A percentile compares a stretch with the other conserved stretches of the same genome.
These are phyloP conservation scores for Parachaetomium inaequale DNA, from an alignment of 495 filamentous ascomycete genomes.

Conservation along the genomic window DNA sequence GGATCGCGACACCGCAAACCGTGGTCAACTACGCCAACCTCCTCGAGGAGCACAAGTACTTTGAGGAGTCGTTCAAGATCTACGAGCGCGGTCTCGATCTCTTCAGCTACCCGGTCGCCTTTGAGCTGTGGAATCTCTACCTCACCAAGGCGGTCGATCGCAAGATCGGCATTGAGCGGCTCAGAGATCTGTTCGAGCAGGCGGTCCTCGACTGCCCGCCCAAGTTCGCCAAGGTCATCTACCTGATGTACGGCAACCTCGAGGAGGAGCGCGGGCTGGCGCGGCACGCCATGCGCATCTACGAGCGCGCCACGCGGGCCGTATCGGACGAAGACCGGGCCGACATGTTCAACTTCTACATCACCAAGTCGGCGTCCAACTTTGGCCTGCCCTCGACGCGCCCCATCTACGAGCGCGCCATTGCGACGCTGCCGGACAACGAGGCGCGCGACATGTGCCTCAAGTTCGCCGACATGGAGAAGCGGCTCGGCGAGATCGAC, in stretches of 20 bases:
- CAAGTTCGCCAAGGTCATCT: constrained; percentile 92
- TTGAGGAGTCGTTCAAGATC: constrained; percentile 95
- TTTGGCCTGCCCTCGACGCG: constrained; percentile 95
- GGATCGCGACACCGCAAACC: constrained; percentile 96
- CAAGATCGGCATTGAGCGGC: constrained; percentile 88
- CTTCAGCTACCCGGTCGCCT: constrained; percentile 96
- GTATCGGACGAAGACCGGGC: constrained; percentile 92
- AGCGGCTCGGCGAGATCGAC: constrained; percentile 93
- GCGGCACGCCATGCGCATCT: constrained; percentile 98
- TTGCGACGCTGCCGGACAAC: constrained; percentile 84
- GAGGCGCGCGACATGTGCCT: constrained; percentile 98
- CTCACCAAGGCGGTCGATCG: constrained; percentile 95
- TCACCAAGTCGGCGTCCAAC: constrained; percentile 97
- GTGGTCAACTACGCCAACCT: constrained; percentile 98
- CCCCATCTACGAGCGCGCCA: constrained; percentile 93
- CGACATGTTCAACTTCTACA: constrained; percentile 99
- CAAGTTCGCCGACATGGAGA: constrained; percentile 99
- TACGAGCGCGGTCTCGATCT: constrained; percentile 96
- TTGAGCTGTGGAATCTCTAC: constrained; percentile 98
- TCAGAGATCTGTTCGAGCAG: constrained; percentile 96
- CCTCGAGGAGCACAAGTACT: constrained; percentile 92
- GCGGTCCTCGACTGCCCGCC: constrained; percentile 91
- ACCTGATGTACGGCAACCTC: constrained; percentile 96
- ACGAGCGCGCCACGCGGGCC: constrained; percentile 92
- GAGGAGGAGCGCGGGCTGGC: constrained; percentile 96